Evolutionary conservation across 2,329 filamentous ascomycete genomes (phyloP).

Genomic region (Colletotrichum orchidophilum): DNA sequence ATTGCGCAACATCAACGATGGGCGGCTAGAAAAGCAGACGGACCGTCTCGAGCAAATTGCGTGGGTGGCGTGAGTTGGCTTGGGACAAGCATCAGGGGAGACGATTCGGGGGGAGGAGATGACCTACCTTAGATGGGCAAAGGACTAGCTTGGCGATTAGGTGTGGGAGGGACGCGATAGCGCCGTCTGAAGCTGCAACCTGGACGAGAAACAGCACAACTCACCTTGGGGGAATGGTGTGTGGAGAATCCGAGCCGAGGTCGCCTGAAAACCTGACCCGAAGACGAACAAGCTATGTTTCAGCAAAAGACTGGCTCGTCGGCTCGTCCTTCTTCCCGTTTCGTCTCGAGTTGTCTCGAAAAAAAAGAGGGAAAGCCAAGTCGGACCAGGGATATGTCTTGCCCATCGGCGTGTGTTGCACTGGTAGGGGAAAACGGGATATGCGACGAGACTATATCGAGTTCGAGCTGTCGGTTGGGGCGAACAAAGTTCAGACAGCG

Average conservation of each 20-base stretch:
- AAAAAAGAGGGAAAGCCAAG: neutral
- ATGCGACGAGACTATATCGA: slow-evolving; percentile 13
- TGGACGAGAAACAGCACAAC: slow-evolving; percentile 25
- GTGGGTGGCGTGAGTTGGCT: slow-evolving; percentile 25
- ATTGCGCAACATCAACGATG: neutral
- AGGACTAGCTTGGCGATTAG: neutral
- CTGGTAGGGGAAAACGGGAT: neutral
- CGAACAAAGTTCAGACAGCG: slow-evolving; percentile 20
- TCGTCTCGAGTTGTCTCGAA: slow-evolving; percentile 5
- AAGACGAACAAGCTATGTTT: slow-evolving; percentile 10
- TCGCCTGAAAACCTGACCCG: neutral
- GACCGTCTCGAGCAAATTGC: slow-evolving; percentile 1
- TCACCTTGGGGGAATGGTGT: slow-evolving; percentile 5
- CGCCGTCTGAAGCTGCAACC: slow-evolving; percentile 14
- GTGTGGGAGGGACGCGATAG: neutral
- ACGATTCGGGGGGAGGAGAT: neutral
- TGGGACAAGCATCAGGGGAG: slow-evolving; percentile 9
- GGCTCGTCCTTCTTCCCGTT: slow-evolving; percentile 25
- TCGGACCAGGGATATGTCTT: neutral
- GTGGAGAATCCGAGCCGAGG: slow-evolving; percentile 1
- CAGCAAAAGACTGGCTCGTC: slow-evolving; percentile 19
- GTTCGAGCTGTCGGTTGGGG: neutral
- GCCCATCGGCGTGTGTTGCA: neutral
- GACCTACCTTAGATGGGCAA: neutral
- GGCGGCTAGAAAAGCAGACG: neutral